Conservation (phyloP, 139 green algal species). For the Volvox reticuliferus region DNA sequence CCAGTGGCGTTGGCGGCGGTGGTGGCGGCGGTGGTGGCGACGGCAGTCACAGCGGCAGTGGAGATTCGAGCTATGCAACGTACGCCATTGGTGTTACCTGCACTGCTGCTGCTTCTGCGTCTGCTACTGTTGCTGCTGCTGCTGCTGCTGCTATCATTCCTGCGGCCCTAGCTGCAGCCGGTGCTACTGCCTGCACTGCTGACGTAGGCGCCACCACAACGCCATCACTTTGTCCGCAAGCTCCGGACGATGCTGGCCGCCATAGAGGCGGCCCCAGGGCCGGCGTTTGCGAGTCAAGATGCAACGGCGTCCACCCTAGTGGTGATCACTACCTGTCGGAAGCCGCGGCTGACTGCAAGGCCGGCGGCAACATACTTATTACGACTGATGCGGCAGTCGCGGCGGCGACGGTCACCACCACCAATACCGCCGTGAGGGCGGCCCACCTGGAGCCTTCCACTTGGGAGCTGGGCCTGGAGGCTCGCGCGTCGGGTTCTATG, state of each 20-base stretch:
- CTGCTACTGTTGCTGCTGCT: not conserved
- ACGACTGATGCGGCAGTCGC: too few species aligned
- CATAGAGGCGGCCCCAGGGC: too few species aligned
- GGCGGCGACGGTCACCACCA: not conserved
- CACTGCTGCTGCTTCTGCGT: not conserved
- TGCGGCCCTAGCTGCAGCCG: not conserved
- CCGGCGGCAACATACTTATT: not conserved
- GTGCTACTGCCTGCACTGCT: not conserved
- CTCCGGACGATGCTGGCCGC: too few species aligned
- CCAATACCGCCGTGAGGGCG: not conserved
- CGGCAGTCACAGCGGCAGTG: not conserved
- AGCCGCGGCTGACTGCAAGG: not conserved
- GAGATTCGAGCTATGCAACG: slow-evolving; percentile 11
- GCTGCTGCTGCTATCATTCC: not conserved
- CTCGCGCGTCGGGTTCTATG: too few species aligned
- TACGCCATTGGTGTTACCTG: not conserved
- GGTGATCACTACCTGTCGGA: too few species aligned
- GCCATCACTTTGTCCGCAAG: too few species aligned
- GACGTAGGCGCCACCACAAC: not conserved
- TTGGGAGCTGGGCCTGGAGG: not conserved
- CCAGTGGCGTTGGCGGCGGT: not conserved
- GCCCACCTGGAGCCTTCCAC: not conserved
- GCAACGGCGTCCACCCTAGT: too few species aligned
- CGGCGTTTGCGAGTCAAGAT: too few species aligned
- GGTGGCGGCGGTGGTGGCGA: not conserved